Evolutionary conservation across 2,329 filamentous ascomycete genomes (phyloP).

Genomic region (Laburnicola sp.): DNA sequence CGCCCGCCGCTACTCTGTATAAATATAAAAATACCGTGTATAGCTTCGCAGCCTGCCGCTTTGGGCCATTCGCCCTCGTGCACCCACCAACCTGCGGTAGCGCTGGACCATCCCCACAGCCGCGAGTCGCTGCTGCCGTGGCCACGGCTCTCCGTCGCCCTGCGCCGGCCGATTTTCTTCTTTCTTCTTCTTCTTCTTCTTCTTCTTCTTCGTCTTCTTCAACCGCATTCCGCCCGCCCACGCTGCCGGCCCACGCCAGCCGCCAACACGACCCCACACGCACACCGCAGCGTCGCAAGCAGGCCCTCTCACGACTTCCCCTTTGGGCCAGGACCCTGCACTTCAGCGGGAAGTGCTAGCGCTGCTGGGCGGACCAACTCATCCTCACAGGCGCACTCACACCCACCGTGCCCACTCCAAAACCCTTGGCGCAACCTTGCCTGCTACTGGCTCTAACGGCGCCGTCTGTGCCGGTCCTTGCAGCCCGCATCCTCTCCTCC

Average conservation of each 20-base stretch:
- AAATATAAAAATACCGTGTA: too few species aligned
- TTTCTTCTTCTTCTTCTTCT: too few species aligned
- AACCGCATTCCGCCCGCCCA: slow-evolving; percentile 4
- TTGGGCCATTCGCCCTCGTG: too few species aligned
- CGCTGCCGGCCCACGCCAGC: neutral
- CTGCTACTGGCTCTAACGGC: slow-evolving; percentile 27
- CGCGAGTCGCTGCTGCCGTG: too few species aligned
- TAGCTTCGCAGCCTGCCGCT: too few species aligned
- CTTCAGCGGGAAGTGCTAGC: slow-evolving; percentile 22
- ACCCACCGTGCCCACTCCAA: slow-evolving; percentile 26
- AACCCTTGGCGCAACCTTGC: slow-evolving; percentile 24
- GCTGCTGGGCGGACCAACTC: slow-evolving; percentile 15
- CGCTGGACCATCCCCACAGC: too few species aligned
- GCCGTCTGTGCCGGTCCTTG: slow-evolving; percentile 22
- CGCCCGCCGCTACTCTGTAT: too few species aligned
- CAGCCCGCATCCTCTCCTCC: slow-evolving; percentile 13
- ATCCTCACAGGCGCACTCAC: slow-evolving; percentile 7
- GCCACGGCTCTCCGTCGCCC: too few species aligned
- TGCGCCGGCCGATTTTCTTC: too few species aligned
- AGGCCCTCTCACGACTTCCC: slow-evolving; percentile 17
- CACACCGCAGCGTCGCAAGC: slow-evolving; percentile 14
- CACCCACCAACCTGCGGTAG: too few species aligned
- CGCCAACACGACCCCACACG: slow-evolving; percentile 17
- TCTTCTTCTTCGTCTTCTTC: neutral
- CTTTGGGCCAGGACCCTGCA: slow-evolving; percentile 20